Evolutionary conservation across 108 stramenopile genomes (phyloP), one percentile per base, ranked within the genome.

Genomic region (Phaeodactylum tricornutum): DNA sequence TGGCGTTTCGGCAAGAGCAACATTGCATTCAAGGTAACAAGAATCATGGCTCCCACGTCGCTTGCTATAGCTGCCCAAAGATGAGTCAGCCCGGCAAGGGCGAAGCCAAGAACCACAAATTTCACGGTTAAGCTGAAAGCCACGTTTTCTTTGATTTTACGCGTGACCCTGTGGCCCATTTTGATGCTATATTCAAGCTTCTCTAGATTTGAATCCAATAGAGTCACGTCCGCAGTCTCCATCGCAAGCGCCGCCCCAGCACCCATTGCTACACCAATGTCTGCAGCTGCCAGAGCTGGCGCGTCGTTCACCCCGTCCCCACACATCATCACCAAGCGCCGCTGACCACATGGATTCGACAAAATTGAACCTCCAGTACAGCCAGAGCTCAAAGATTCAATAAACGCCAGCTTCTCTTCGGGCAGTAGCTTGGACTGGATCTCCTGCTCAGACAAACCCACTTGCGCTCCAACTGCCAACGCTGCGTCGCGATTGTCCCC

Each of bases 251-350:
- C 95, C 21, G 97, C 92, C 4, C 97, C 97, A 4, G 48, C 69
- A 24, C 94, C 96, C 93, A 98, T 96, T 0, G 97, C 95, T 5
- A 98, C 93, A 14, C 93, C 91, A 6, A 98, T 82, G 53, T 98
- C 91, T n/a, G 90, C 91, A 8, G 72, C 52, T 28, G 90, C 92
- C 1, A 98, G 77, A 7, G 96, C 96, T 6, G 96, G 92, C 2
- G 93, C 92, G 55, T 96, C 97, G 57, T 96, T 97, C 2, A 98
- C 97, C 11, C 67, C 97, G 51, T 98, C 95, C 1, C 97, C 97
- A 4, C 84, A 77, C 92, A 96, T 95, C 46, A 88, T 43, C 0
- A 80, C 76, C n/a, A n/a, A n/a, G n/a, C n/a, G n/a, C n/a, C n/a
- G n/a, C n/a, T n/a, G n/a, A n/a, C n/a, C n/a, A n/a, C n/a, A n/a